Percentiles rank a stretch among this genome's conserved stretches.
phyloP scores from a whole-genome alignment of 495 filamentous ascomycete genomes.

The Talaromyces stipitatus region DNA sequence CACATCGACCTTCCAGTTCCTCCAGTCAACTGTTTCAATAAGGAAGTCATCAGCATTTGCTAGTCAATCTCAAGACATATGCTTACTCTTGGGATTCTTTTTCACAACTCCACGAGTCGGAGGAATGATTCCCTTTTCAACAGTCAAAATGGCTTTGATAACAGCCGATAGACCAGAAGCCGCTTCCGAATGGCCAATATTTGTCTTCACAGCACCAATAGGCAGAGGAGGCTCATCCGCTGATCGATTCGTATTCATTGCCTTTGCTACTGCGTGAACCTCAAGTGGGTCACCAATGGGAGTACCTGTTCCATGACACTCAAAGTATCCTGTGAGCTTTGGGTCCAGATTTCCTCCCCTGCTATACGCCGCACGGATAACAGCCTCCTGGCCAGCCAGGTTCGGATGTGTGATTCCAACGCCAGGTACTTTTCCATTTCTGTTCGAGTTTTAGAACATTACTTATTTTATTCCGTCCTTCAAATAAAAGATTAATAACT shows the following conservation, averaged over 20 bases:
- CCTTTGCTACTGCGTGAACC: not conserved
- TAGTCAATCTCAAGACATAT: too few relatives aligned
- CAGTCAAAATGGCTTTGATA: too few relatives aligned
- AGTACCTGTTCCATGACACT: constrained; percentile 42
- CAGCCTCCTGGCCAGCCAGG: constrained; percentile 31
- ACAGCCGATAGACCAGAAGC: constrained; percentile 46
- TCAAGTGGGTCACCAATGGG: constrained; percentile 13
- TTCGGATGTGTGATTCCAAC: constrained; percentile 33
- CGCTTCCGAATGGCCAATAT: constrained; percentile 46
- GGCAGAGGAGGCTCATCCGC: constrained; percentile 5
- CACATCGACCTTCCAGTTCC: too few relatives aligned
- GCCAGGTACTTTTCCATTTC: constrained; percentile 23
- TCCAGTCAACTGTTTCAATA: too few relatives aligned
- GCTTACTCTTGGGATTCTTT: too few relatives aligned
- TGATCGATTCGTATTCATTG: constrained; percentile 34
- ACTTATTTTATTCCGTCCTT: constrained; percentile 5
- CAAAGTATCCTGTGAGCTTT: constrained; percentile 34
- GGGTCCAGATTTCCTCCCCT: too few relatives aligned
- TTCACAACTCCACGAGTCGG: too few relatives aligned
- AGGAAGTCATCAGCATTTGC: too few relatives aligned
- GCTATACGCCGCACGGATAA: too few relatives aligned
- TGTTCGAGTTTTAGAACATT: too few relatives aligned
- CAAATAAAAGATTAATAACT: not conserved
- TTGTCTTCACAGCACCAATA: constrained; percentile 36
- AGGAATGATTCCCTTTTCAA: too few relatives aligned